These are phyloP conservation scores for Delphinella strobiligena DNA, from an alignment of 2,329 filamentous ascomycete genomes.

Conservation along the genomic window DNA sequence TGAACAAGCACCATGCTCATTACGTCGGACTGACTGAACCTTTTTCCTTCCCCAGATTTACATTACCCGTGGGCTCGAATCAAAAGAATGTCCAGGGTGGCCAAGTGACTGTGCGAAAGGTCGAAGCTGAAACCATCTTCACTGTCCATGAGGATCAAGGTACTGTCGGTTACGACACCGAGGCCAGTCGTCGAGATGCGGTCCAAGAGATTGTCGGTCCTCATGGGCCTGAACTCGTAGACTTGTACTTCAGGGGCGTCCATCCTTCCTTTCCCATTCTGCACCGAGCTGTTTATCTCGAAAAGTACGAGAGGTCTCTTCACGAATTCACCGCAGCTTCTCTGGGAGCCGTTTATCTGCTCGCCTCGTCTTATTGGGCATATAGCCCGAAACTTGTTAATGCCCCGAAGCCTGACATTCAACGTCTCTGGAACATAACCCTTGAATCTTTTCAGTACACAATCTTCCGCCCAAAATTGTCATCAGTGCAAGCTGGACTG, in stretches of 20 bases:
- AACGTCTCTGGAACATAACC: conserved; percentile 21
- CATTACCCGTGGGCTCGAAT: background rate
- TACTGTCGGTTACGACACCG: conserved; percentile 14
- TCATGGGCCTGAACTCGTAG: conserved; percentile 57
- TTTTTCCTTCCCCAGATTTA: conserved; percentile 5
- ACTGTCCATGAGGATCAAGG: conserved; percentile 49
- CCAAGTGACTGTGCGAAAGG: conserved; percentile 5
- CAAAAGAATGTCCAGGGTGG: conserved; percentile 2
- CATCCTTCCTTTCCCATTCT: conserved; percentile 48
- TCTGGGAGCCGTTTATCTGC: conserved; percentile 48
- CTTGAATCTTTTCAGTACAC: conserved; percentile 25
- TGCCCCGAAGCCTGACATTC: conserved; percentile 29
- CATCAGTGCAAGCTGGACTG: conserved; percentile 27
- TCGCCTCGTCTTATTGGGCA: conserved; percentile 50
- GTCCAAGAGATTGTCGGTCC: conserved; percentile 61
- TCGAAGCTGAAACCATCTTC: conserved; percentile 32
- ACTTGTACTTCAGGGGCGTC: conserved; percentile 58
- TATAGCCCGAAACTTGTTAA: conserved; percentile 43
- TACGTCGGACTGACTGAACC: conserved; percentile 16
- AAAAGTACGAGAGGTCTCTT: conserved; percentile 47
- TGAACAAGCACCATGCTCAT: conserved; percentile 18
- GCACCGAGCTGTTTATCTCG: conserved; percentile 49
- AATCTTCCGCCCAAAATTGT: conserved; percentile 27
- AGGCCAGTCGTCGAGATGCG: conserved; percentile 45
- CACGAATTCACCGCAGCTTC: conserved; percentile 48